phyloP scores from a whole-genome alignment of 257 asterid species.

The Solanum rostratum region DNA sequence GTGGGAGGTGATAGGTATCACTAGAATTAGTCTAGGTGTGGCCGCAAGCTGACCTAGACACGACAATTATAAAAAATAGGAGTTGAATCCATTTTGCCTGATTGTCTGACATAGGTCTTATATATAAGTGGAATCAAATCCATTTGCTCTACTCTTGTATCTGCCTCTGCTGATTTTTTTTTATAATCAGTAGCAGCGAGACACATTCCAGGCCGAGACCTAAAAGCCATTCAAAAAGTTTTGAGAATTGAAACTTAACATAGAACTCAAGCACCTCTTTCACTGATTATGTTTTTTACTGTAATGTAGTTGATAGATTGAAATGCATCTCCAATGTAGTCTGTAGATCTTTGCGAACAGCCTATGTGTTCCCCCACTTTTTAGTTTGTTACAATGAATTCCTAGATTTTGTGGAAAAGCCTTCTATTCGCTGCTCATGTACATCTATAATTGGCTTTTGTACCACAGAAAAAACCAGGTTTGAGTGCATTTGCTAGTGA shows the following conservation, averaged over 20 bases:
- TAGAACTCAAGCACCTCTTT: not conserved
- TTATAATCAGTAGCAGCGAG: not conserved
- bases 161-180: not conserved
- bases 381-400: not conserved
- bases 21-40: too few species aligned
- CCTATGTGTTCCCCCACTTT: not conserved
- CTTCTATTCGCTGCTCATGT: not conserved
- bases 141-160: not conserved
- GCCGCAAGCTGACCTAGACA: too few species aligned
- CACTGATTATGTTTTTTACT: not conserved
- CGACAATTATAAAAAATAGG: too few species aligned
- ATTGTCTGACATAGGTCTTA: not conserved
- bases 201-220: not conserved
- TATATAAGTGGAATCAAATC: not conserved
- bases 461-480: conserved; percentile 45
- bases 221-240: not conserved
- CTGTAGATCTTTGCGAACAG: not conserved
- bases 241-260: not conserved
- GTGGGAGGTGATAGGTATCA: too few species aligned
- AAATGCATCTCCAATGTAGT: not conserved
- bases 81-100: not conserved
- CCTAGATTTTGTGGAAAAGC: not conserved
- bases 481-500: conserved; percentile 45
- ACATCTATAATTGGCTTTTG: not conserved
- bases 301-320: not conserved